Conservation (phyloP, 768 basidiomycete species). For the Mycena metata region DNA sequence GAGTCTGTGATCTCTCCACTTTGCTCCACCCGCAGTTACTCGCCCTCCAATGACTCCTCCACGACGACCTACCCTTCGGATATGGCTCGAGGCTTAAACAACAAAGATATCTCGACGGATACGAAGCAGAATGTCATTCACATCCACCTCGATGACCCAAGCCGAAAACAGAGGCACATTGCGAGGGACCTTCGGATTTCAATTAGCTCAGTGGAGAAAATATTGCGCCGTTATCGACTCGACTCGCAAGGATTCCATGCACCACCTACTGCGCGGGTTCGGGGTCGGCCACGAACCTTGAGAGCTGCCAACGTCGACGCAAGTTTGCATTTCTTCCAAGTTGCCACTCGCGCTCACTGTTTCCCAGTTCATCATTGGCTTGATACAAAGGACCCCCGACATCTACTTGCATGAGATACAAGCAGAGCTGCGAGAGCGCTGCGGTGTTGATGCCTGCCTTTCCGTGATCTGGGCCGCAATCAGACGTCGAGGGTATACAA, state of each 20-base stretch:
- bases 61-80: too few relatives aligned
- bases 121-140: constrained; percentile 4
- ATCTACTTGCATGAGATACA: constrained; percentile 34
- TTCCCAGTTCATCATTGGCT: neutral
- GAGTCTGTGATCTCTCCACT: too few relatives aligned
- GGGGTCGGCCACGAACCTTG: neutral
- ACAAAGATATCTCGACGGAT: constrained; percentile 2
- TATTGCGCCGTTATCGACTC: neutral
- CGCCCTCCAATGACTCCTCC: neutral
- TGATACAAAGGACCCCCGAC: constrained; percentile 7
- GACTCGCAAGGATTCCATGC: neutral
- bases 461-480: constrained; percentile 30
- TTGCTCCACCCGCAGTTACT: too few relatives aligned
- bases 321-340: neutral
- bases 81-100: neutral
- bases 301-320: neutral
- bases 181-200: constrained; percentile 5
- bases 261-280: constrained; percentile 1
- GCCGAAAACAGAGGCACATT: constrained; percentile 5
- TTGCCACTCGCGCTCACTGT: neutral
- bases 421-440: constrained; percentile 9
- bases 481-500: constrained; percentile 13
- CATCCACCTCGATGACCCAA: neutral
- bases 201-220: constrained; percentile 9
- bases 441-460: constrained; percentile 11